Conservation (phyloP, 1,284 basidiomycete species). For the Microbotryum silenes-acaulis region DNA sequence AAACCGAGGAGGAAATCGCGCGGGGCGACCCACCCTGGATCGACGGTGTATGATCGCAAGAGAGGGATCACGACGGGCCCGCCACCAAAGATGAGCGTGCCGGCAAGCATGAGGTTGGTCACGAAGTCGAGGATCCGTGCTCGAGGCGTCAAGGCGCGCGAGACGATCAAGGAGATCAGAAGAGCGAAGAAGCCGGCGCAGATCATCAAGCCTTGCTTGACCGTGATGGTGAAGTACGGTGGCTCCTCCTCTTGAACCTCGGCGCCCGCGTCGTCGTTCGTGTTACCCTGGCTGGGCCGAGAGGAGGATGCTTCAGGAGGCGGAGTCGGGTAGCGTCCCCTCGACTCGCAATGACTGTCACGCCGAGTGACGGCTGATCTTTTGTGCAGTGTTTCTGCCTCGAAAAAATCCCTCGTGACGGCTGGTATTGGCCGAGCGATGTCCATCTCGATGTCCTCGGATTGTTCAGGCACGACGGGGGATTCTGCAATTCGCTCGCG, state of each 20-base stretch:
- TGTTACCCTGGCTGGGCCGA: background rate
- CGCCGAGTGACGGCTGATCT: background rate
- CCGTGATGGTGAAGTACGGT: slow-evolving; percentile 1
- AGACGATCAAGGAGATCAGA: slow-evolving; percentile 34
- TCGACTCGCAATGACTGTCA: background rate
- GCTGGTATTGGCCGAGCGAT: slow-evolving; percentile 6
- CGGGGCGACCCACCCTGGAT: slow-evolving; percentile 45
- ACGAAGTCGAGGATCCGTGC: slow-evolving; percentile 43
- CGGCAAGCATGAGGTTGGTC: slow-evolving; percentile 46
- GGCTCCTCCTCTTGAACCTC: background rate
- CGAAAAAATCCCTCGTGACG: background rate
- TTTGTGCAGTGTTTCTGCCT: background rate
- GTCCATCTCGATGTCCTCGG: slow-evolving; percentile 8
- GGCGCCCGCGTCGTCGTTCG: background rate
- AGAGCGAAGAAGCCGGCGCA: slow-evolving; percentile 23
- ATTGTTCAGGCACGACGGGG: background rate
- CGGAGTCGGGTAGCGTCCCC: slow-evolving; percentile 10
- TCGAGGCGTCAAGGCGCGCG: slow-evolving; percentile 38
- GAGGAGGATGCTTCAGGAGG: slow-evolving; percentile 5
- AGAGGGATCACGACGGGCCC: slow-evolving; percentile 57
- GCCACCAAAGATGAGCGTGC: slow-evolving; percentile 49
- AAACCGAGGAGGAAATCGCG: slow-evolving; percentile 55
- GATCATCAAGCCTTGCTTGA: slow-evolving; percentile 22
- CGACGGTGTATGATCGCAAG: slow-evolving; percentile 52
- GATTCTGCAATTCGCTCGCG: background rate